Percentiles rank a stretch among this genome's conserved stretches.
phyloP scores from a whole-genome alignment of 139 green algal genomes.

The Coelastrella sp. region DNA sequence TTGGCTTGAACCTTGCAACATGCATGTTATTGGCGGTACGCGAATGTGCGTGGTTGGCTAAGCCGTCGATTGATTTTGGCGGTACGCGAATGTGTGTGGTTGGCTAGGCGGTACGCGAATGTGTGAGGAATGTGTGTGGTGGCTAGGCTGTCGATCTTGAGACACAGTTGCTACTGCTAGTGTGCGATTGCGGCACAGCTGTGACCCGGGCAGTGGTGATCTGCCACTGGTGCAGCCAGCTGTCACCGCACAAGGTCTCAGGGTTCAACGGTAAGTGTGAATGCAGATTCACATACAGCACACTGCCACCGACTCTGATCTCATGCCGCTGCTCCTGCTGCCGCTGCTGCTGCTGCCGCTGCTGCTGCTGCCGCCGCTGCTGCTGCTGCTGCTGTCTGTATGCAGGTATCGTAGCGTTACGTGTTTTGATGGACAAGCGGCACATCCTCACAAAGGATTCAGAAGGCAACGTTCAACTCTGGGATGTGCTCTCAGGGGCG shows the following conservation, averaged over 20 bases:
- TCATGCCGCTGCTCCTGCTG: background rate
- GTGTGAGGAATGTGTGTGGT: too few relatives aligned
- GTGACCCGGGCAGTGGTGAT: background rate
- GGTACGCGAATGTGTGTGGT: too few relatives aligned
- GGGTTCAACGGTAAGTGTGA: too few relatives aligned
- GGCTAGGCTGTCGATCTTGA: too few relatives aligned
- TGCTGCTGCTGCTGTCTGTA: background rate
- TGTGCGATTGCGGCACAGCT: constrained; percentile 11
- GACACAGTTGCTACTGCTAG: background rate
- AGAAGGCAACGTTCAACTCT: constrained; percentile 72
- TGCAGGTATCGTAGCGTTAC: constrained; percentile 29
- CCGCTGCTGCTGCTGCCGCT: too few relatives aligned
- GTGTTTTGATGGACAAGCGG: constrained; percentile 55
- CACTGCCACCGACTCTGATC: too few relatives aligned
- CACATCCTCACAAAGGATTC: constrained; percentile 83
- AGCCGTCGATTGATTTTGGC: too few relatives aligned
- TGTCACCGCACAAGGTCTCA: constrained; percentile 8
- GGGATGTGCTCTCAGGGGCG: constrained; percentile 78
- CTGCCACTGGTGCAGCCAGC: background rate
- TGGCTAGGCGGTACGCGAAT: too few relatives aligned
- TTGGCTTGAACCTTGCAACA: too few relatives aligned
- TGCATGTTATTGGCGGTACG: too few relatives aligned
- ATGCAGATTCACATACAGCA: too few relatives aligned
- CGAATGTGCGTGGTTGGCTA: background rate
- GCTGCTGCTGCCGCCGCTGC: too few relatives aligned